Conservation (phyloP, 176 grass and related monocot species). For the Eremochloa ophiuroides region DNA sequence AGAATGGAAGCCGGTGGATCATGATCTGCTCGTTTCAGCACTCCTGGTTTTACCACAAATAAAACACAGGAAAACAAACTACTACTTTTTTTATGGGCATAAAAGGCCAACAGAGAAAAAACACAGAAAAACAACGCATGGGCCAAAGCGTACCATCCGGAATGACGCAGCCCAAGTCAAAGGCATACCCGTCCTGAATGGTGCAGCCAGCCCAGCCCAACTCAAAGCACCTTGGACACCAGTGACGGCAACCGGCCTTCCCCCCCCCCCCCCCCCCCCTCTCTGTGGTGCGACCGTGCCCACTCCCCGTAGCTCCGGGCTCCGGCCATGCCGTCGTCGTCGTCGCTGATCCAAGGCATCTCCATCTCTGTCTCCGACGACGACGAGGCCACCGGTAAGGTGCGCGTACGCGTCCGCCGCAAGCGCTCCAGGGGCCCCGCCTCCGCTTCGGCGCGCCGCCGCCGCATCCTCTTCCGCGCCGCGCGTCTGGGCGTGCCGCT, state of each 20-base stretch:
- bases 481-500: constrained; percentile 32
- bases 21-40: not conserved
- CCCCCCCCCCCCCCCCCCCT: not conserved
- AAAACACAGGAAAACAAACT: not conserved
- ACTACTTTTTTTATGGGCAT: too few species aligned
- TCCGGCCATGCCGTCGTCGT: constrained; percentile 33
- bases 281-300: not conserved
- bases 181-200: not conserved
- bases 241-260: not conserved
- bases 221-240: constrained; percentile 1
- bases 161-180: not conserved
- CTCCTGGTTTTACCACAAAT: not conserved
- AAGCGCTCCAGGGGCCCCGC: constrained; percentile 31
- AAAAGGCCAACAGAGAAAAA: not conserved
- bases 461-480: constrained; percentile 34
- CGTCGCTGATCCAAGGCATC: constrained; percentile 67
- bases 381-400: constrained; percentile 58
- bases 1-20: not conserved
- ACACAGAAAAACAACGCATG: not conserved
- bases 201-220: not conserved
- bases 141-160: not conserved
- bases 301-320: not conserved
- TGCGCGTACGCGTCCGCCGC: constrained; percentile 54
- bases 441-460: constrained; percentile 7
- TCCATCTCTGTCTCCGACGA: constrained; percentile 88